Evolutionary conservation across 805 yeast species (phyloP).

Genomic region (Pichia phayaonensis): DNA sequence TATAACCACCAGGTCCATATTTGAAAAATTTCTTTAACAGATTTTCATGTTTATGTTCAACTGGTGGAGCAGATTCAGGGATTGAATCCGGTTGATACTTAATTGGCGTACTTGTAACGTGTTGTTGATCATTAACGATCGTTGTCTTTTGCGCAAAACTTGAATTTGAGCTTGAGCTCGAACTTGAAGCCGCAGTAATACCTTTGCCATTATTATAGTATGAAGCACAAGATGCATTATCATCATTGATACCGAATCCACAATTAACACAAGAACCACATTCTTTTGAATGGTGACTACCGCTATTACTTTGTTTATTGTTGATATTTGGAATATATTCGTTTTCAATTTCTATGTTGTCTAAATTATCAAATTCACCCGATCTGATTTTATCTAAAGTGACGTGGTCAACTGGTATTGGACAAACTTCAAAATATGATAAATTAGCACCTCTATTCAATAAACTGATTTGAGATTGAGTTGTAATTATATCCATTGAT

Average conservation of each 20-base stretch:
- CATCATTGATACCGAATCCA: constrained; percentile 19
- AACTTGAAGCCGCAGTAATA: background rate
- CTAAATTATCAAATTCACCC: constrained; percentile 22
- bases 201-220: background rate
- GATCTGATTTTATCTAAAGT: constrained; percentile 23
- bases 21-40: constrained; percentile 8
- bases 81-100: background rate
- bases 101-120: background rate
- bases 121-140: background rate
- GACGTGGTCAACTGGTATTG: constrained; percentile 31
- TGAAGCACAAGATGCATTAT: constrained; percentile 2
- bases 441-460: constrained; percentile 2
- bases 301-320: constrained; percentile 3
- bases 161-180: background rate
- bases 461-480: constrained; percentile 18
- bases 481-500: constrained; percentile 21
- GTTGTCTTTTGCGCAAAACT: background rate
- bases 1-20: constrained; percentile 9
- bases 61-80: background rate
- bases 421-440: constrained; percentile 20
- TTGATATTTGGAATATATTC: constrained; percentile 23
- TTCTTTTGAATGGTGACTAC: constrained; percentile 10
- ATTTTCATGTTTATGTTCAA: constrained; percentile 8
- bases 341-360: constrained; percentile 23
- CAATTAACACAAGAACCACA: constrained; percentile 25